These are phyloP conservation scores for Exophiala sp. DNA, from an alignment of 2,329 filamentous ascomycete genomes.

Conservation along the genomic window DNA sequence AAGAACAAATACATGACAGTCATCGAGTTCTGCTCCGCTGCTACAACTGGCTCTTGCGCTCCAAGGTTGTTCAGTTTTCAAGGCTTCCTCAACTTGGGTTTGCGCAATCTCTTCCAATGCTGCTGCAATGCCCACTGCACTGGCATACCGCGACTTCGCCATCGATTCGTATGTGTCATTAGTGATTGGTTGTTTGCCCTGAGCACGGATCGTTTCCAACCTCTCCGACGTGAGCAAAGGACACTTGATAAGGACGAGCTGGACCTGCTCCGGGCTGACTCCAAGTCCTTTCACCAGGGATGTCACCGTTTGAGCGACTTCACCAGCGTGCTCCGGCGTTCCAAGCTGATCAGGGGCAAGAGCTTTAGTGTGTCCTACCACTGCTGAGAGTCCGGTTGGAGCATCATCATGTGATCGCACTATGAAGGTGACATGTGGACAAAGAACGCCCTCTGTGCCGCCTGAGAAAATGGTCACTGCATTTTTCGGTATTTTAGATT, in stretches of 20 bases:
- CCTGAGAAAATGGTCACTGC: constrained; percentile 35
- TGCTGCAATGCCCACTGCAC: constrained; percentile 32
- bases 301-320: constrained; percentile 26
- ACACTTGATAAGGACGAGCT: constrained; percentile 33
- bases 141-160: constrained; percentile 34
- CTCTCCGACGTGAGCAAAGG: constrained; percentile 33
- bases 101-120: constrained; percentile 30
- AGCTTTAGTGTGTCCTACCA: constrained; percentile 29
- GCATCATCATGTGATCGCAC: constrained; percentile 19
- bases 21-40: constrained; percentile 34
- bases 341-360: constrained; percentile 33
- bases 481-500: constrained; percentile 30
- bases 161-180: constrained; percentile 35
- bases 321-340: constrained; percentile 29
- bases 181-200: constrained; percentile 27
- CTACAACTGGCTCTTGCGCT: constrained; percentile 33
- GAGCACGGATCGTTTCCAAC: constrained; percentile 27
- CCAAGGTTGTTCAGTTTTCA: constrained; percentile 26
- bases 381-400: constrained; percentile 27
- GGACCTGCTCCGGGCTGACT: constrained; percentile 24
- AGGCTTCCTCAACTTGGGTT: constrained; percentile 24
- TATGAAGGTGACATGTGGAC: constrained; percentile 34
- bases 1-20: constrained; percentile 34
- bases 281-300: constrained; percentile 23
- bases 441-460: constrained; percentile 34